Percentiles rank a stretch among this genome's conserved stretches.
Conservation (phyloP, 2,329 filamentous ascomycete species). For the Trichoderma sp. region DNA sequence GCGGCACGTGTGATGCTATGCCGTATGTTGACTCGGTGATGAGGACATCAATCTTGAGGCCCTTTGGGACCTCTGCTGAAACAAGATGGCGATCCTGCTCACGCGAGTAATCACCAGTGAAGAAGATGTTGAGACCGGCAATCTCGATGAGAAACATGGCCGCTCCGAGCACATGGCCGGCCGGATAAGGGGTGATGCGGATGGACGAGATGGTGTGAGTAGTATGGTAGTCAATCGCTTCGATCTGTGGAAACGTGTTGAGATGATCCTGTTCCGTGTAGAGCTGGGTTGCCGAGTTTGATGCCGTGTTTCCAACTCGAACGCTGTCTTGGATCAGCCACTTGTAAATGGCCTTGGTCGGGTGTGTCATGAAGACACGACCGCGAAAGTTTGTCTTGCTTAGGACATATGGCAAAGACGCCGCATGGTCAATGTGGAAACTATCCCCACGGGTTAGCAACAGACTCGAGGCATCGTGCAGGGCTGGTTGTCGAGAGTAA, state of each 20-base stretch:
- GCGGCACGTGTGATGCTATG: constrained; percentile 88
- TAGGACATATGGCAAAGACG: constrained; percentile 94
- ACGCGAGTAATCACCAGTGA: constrained; percentile 95
- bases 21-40: constrained; percentile 98
- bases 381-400: constrained; percentile 98
- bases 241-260: constrained; percentile 88
- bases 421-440: constrained; percentile 98
- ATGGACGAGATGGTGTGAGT: constrained; percentile 97
- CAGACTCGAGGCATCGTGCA: background rate
- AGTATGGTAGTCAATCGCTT: constrained; percentile 97
- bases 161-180: constrained; percentile 94
- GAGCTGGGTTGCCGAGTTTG: constrained; percentile 64
- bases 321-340: constrained; percentile 98
- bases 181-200: constrained; percentile 92
- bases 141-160: constrained; percentile 99
- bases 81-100: constrained; percentile 95
- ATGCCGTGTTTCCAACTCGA: constrained; percentile 73
- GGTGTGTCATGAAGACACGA: constrained; percentile 98
- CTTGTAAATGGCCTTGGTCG: constrained; percentile 99
- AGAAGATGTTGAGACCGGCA: constrained; percentile 92
- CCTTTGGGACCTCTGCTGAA: constrained; percentile 83
- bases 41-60: constrained; percentile 89
- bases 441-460: constrained; percentile 46
- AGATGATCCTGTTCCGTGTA: constrained; percentile 96
- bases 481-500: constrained; percentile 12